These are phyloP conservation scores for Brassica juncea DNA, from an alignment of 345 rosid genomes.

Conservation along the genomic window DNA sequence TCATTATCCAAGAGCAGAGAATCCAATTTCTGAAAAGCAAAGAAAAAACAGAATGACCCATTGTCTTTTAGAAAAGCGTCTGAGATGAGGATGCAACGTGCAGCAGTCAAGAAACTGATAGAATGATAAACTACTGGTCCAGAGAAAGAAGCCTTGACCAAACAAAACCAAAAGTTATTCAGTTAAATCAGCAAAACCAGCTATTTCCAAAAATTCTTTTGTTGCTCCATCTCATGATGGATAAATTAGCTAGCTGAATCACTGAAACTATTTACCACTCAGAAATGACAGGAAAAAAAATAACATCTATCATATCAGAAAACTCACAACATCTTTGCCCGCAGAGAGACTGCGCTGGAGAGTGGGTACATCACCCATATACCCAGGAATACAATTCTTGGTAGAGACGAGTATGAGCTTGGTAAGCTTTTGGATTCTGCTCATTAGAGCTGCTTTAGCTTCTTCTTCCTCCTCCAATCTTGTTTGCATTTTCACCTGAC, in stretches of 20 bases:
- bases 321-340: slow-evolving; percentile 77
- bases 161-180: slow-evolving; percentile 7
- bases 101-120: background rate
- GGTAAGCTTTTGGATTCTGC: slow-evolving; percentile 96
- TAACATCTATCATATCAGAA: background rate
- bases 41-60: slow-evolving; percentile 11
- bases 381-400: slow-evolving; percentile 76
- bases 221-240: slow-evolving; percentile 6
- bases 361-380: slow-evolving; percentile 59
- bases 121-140: background rate
- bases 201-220: slow-evolving; percentile 1
- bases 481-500: slow-evolving; percentile 99
- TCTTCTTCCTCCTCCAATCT: slow-evolving; percentile 99
- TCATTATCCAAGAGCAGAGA: slow-evolving; percentile 62
- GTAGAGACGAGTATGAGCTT: slow-evolving; percentile 99
- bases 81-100: slow-evolving; percentile 6
- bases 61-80: slow-evolving; percentile 5
- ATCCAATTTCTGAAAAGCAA: slow-evolving; percentile 58
- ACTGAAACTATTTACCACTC: background rate
- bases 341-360: slow-evolving; percentile 72
- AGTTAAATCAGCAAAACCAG: slow-evolving; percentile 1
- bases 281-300: background rate
- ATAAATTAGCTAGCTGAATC: background rate
- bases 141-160: slow-evolving; percentile 4
- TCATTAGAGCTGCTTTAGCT: slow-evolving; percentile 99